Evolutionary conservation across 1,139 yeast genomes (phyloP), one percentile per base, ranked within the genome.

Genomic region (Pichia norvegensis): DNA sequence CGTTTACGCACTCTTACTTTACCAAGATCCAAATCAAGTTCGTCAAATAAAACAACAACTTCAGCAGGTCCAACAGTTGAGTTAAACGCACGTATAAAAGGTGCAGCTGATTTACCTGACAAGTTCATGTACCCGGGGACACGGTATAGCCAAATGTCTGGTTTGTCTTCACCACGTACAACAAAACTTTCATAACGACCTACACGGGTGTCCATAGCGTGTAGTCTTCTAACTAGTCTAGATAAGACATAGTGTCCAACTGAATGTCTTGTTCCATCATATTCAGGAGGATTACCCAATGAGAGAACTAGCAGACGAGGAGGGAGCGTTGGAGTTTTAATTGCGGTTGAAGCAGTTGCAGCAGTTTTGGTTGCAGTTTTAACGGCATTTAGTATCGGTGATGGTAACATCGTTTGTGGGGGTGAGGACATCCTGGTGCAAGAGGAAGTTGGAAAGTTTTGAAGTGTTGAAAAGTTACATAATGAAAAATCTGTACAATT

Each of bases 231-330:
- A 8, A 41, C 33, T 13, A 51, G 17, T 21, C 29, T 38, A 9
- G 43, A 16, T 6, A 52, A 29, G 27, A 79, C 68, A 45, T 69
- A 61, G 56, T 82, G 86, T 2, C 95, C 96, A 0, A 81, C 85
- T 52, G 81, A 85, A 59, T 87, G 96, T 41, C 95, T 69, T 0
- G 95, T 84, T 7, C 69, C 69, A 16, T 64, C 63, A 55, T 76
- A 85, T 41, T 68, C 64, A 0, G 78, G 72, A 0, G 95, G 95
- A 58, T 87, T 87, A 0, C 95, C 95, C 4, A 87, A 67, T 0
- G 92, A 84, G 1, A 48, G 40, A 4, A 48, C 37, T 19, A 48
- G 29, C 13, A 48, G 36, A 7, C 43, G 20, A 31, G 35, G 35
- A 8, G 35, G 35, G n/a, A 19, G 20, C 6, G 35, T 17, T 16